Evolutionary conservation across 169 alveolate species (phyloP).

Genomic region (Prorocentrum cordatum): DNA sequence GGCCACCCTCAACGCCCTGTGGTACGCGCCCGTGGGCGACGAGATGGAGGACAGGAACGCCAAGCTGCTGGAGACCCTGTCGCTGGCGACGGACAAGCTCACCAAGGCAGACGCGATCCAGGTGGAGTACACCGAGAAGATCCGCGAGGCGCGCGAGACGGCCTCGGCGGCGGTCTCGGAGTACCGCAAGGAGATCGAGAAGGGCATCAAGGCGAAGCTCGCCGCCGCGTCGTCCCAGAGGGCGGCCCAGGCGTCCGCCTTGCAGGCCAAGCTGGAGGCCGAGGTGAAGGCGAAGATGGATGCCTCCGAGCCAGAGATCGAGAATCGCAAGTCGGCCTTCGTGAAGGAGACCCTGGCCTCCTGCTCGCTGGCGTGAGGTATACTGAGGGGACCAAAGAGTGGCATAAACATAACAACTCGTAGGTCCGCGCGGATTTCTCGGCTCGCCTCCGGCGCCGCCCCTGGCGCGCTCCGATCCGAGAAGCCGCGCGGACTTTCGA

Average conservation of each 20-base stretch:
- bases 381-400: too few species aligned
- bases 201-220: background rate
- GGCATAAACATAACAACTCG: too few species aligned
- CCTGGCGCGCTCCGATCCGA: too few species aligned
- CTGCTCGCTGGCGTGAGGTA: too few species aligned
- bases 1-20: slow-evolving; percentile 41
- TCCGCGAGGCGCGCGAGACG: slow-evolving; percentile 57
- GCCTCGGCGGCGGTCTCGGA: slow-evolving; percentile 36
- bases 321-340: too few species aligned
- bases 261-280: background rate
- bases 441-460: too few species aligned
- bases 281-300: slow-evolving; percentile 5
- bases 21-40: slow-evolving; percentile 53
- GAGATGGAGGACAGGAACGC: slow-evolving; percentile 57
- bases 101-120: slow-evolving; percentile 65
- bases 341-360: too few species aligned
- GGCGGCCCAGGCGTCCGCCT: background rate
- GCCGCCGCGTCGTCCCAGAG: background rate
- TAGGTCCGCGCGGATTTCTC: too few species aligned
- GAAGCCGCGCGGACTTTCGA: too few species aligned
- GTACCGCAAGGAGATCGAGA: slow-evolving; percentile 2
- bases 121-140: slow-evolving; percentile 40
- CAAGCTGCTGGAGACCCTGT: slow-evolving; percentile 44
- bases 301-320: background rate
- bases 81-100: slow-evolving; percentile 64